Conservation (phyloP, 2,329 filamentous ascomycete genomes). For the Nannizzia gypsea region DNA sequence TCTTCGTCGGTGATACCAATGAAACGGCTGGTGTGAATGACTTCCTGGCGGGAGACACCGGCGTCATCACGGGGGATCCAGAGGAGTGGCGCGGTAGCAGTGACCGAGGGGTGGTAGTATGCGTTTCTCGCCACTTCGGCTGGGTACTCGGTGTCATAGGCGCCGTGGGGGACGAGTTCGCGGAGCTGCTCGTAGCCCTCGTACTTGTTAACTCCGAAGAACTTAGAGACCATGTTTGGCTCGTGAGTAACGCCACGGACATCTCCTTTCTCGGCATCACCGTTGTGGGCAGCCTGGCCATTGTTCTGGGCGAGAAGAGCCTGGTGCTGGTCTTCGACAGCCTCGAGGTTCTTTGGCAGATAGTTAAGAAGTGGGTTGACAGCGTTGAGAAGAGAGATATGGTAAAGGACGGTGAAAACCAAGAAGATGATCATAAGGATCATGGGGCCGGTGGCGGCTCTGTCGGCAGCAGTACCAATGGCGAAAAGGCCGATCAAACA, state of each 20-base stretch:
- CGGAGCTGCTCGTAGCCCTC: conserved; percentile 60
- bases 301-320: conserved; percentile 10
- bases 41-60: conserved; percentile 66
- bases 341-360: conserved; percentile 60
- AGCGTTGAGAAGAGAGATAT: conserved; percentile 58
- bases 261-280: conserved; percentile 21
- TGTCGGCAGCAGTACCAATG: conserved; percentile 52
- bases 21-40: conserved; percentile 57
- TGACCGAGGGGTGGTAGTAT: conserved; percentile 62
- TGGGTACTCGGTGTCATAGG: conserved; percentile 48
- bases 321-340: conserved; percentile 40
- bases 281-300: conserved; percentile 12
- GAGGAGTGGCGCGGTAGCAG: conserved; percentile 52
- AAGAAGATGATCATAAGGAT: conserved; percentile 66
- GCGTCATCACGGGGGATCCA: conserved; percentile 72
- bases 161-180: conserved; percentile 51
- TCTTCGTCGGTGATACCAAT: conserved; percentile 74
- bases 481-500: conserved; percentile 78
- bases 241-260: conserved; percentile 16
- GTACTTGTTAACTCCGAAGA: conserved; percentile 67
- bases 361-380: conserved; percentile 65
- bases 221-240: conserved; percentile 36
- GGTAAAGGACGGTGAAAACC: conserved; percentile 63
- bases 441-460: conserved; percentile 53
- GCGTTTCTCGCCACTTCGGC: conserved; percentile 53